Evolutionary conservation across 140 eudicot species (phyloP), one percentile per base, ranked within the genome.

Genomic region (Ambrosia hybrid): DNA sequence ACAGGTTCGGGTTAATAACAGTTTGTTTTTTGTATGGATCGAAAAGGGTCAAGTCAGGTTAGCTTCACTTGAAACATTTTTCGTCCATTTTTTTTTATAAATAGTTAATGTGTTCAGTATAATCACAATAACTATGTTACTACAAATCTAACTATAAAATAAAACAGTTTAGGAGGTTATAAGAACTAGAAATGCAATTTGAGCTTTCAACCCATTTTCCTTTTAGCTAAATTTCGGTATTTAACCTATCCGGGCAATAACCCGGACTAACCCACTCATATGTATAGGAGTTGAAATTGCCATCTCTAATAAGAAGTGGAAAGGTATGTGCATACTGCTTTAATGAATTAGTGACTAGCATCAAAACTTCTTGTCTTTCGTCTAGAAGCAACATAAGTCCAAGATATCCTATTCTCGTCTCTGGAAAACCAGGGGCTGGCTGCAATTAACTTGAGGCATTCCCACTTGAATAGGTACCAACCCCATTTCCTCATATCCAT

Each of bases 341-440:
- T 55, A 94, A 80, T 33, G 99, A 94, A 79, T 94, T 94, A 62
- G 99, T 94, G 53, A 94, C 99, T 48, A 94, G 87, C 99, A 94
- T 94, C 74, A 94, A 82, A 67, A 94, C 99, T 90, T 94, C 99
- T 76, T 94, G 99, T 81, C 99, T 86, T 88, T 94, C 99, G 79
- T 94, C 99, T 72, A 94, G 97, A 71, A 94, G 97, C 83, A 94
- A 78, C 97, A 94, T 94, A 71, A 94, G 99, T 62, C 96, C 99
- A 74, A 94, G 96, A 84, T 94, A 94, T 73, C 99, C 99, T 68
- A 94, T 88, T 81, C 99, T 88, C 81, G 90, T 94, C 85, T 94
- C 99, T 2, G 97, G 99, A 83, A 94, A 94, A 73, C 97, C 99
- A 71, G 99, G 94, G 26, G 26, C 26, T 21, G 81, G 97, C 81